Base-by-base conservation (phyloP, 1,139 yeast genomes). In the Suhomyces terraborum region DNA sequence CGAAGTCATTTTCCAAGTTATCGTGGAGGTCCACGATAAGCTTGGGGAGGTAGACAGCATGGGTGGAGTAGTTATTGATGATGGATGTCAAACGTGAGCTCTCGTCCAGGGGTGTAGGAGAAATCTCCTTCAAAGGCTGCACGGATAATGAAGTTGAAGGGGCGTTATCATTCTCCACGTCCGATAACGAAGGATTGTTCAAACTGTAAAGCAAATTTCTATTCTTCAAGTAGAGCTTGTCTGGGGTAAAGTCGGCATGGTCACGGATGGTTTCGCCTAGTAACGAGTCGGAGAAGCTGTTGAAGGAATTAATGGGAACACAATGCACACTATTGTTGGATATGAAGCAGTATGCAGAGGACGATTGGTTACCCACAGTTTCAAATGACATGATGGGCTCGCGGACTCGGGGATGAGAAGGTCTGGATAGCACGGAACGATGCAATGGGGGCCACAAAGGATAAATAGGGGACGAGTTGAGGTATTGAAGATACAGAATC, bases 171-270 rank as follows among this genome's bases (percentile, higher is more conserved):
- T 62, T 58, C 35, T 70, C 75, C 8, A 64, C 48, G 43, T 71
- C 77, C 1, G 74, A 67, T 26, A 65, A 52, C 6, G 73, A 66
- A 6, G 77, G 77, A 50, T 73, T 72, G 50, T 73, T 73, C 31
- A 73, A 56, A 38, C 67, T 58, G 51, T 72, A 73, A 31, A 73
- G 52, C 13, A 72, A 56, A 52, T 71, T 73, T 42, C 62, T 64
- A 46, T 66, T 66, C 42, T 60, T 62, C 30, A 67, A 53, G 46
- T 66, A 67, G 39, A 64, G 50, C 42, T 61, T 60, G 28, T 52
- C 54, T 6, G 55, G 55, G 17, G 55, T 52, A 35, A 48, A 52
- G 34, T 50, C 52, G 6, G 55, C 52, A 24, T 48, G 51, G 45
- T 57, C 58, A 6, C 26, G 16, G 31, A 40, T 31, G 28, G 51